Base-by-base conservation (phyloP, 352 stramenopile species). In the Phytopythium oedochilum region DNA sequence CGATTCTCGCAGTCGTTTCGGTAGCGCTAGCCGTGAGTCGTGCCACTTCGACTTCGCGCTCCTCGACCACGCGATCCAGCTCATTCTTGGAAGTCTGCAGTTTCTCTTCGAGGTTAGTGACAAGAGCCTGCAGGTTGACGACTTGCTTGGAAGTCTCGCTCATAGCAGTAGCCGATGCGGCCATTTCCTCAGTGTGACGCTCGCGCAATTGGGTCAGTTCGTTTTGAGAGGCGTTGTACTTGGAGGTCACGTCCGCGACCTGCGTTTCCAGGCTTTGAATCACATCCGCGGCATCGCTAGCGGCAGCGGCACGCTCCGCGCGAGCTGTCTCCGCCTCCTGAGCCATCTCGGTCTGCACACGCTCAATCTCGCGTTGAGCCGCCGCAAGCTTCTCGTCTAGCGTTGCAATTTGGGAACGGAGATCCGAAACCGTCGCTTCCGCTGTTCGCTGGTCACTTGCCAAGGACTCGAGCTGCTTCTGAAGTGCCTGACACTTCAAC, bases 51-150 rank as follows among this genome's bases (percentile, higher is more conserved):
- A 57, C 56, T 15, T 59, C n/a, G 12, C 49, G 51, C 35, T 34
- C 48, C 34, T 59, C 28, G 28, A 55, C 32, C 46, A 51, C 14
- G 8, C 36, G 40, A 18, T 7, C 42, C 10, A 65, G 34, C 18
- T 75, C 58, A 14, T 39, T 57, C 36, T 74, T 52, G 14, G 68
- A 60, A 0, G 12, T 22, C 18, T 51, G 50, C 29, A 68, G 39
- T 35, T 68, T 42, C 23, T 70, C 38, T 15, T 42, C 17, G 7
- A 58, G 46, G 17, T 50, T 20, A 8, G 40, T 52, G 2, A 46
- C 14, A 8, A 53, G 17, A 15, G 32, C 49, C 45, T 66, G 31
- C 10, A 74, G 22, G 18, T 52, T 31, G 20, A 2, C 7, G n/a
- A 53, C 43, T n/a, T 31, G 11, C 20, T 52, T 53, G 12, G 32